Base-by-base conservation (phyloP, 139 green algal species). In the Chlamydomonas incerta region DNA sequence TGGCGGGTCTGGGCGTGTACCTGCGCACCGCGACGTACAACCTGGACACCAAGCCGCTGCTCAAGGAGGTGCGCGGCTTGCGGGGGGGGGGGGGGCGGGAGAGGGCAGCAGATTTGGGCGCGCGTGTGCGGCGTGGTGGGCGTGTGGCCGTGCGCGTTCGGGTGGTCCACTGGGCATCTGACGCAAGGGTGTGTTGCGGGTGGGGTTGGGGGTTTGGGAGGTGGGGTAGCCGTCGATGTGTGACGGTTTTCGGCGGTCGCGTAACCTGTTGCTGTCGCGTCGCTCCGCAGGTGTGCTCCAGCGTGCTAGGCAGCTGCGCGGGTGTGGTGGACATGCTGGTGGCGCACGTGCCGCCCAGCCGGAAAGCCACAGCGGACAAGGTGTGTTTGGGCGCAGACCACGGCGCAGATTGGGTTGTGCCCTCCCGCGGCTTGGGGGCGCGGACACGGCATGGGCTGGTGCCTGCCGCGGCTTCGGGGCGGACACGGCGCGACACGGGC, bases 271-370 rank as follows among this genome's bases (percentile, higher is more conserved):
- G 13, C 11, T 31, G 11, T 23, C 0, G 24, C 71, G 26, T 62
- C 37, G 10, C 35, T 15, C 37, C 8, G 73, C 34, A 95, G 90
- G 91, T 87, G 31, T 89, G 81, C 81, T 35, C 62, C 52, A 65
- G 80, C 9, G 92, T 98, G 68, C 97, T 98, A 90, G 96, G 96
- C 65, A 81, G 74, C 8, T 90, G 95, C 5, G 83, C 88, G 13
- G 97, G 97, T 24, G 85, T 99, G 69, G 93, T 96, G 20, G 97
- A 99, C 93, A 97, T 98, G 94, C 41, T 99, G 37, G 94, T 96
- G n/a, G 31, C 83, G 79, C 93, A 96, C 80, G 41, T 99, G 9
- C 98, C 98, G 63, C 96, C 94, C 65, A 91, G 92, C 31, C 91
- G 90, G 46, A 89, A 89, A 13, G 98, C 87, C 15, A 94, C 93